Base-by-base conservation (phyloP, 257 asterid species). In the Datura wrightii region DNA sequence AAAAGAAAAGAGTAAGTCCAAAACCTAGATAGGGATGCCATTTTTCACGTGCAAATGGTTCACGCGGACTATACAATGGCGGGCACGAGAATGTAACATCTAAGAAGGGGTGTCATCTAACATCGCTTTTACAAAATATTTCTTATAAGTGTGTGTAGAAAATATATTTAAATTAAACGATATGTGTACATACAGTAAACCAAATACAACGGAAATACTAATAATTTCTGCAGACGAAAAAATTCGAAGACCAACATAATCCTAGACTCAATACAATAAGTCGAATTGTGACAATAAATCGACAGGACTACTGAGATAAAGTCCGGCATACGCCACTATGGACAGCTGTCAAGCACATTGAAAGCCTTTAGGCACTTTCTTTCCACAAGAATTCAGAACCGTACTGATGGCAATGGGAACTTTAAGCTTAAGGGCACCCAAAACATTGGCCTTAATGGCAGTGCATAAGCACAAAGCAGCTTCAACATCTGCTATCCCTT, bases 381-480 rank as follows among this genome's bases (percentile, higher is more conserved):
- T 95, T 82, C 96, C 99, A 82, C 99, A 95, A 46, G 97, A 88
- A 88, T 94, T 92, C 44, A 95, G 16, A 53, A 90, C 83, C 90
- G 90, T 44, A 83, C 93, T 94, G 58, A 95, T 31, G 36, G 97
- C 98, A 54, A 95, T 76, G 1, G 97, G 97, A 66, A 94, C 67
- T 41, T 92, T 31, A 8, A 93, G 39, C 58, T 90, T 92, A 44
- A 86, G 78, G 50, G 85, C 79, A 7, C 96, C 98, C 11, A 94
- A 63, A 56, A 92, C 91, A 82, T 95, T 91, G 36, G 93, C 97
- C 88, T 94, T 94, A 42, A 95, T 89, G n/a, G 97, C 97, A 16
- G 94, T 94, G 79, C 99, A 94, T 87, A 95, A 46, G 82, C 98
- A 95, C 89, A 92, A 46, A 65, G 98, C 99, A 66, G 95, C 99